Conservation (phyloP, 805 yeast genomes). For the Metschnikowia chrysomelidarum region DNA sequence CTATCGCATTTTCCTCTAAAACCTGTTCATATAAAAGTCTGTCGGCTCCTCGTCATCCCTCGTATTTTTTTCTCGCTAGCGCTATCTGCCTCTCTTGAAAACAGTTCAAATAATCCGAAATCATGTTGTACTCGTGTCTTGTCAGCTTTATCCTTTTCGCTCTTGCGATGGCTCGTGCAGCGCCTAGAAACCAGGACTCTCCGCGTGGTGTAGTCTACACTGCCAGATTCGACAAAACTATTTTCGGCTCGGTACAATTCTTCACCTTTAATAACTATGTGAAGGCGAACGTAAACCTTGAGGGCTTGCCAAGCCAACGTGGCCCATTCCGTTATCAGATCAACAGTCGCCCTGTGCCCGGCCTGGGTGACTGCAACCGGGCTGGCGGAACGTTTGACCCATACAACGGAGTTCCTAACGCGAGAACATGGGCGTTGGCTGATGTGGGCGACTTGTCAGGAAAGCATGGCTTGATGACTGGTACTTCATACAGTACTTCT, state of each 20-base stretch:
- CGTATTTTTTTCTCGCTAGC: too few relatives aligned
- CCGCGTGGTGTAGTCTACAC: slow-evolving; percentile 26
- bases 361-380: slow-evolving; percentile 29
- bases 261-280: slow-evolving; percentile 32
- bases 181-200: slow-evolving; percentile 30
- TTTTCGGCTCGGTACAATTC: slow-evolving; percentile 33
- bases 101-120: too few relatives aligned
- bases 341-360: slow-evolving; percentile 35
- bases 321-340: slow-evolving; percentile 42
- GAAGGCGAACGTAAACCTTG: slow-evolving; percentile 28
- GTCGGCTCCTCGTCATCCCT: too few relatives aligned
- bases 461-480: slow-evolving; percentile 33
- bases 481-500: slow-evolving; percentile 22
- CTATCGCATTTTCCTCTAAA: too few relatives aligned
- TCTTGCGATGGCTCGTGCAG: slow-evolving; percentile 6
- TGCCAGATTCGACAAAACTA: slow-evolving; percentile 22
- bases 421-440: slow-evolving; percentile 22
- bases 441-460: slow-evolving; percentile 42
- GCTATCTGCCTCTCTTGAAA: too few relatives aligned
- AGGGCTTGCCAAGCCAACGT: slow-evolving; percentile 36
- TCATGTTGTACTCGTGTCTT: too few relatives aligned
- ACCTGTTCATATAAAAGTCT: too few relatives aligned
- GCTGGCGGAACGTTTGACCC: slow-evolving; percentile 39
- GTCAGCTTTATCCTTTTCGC: not conserved
- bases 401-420: slow-evolving; percentile 28